Evolutionary conservation across 1,139 yeast genomes (phyloP).

Genomic region (Nakaseomyces kungkrabaensis): DNA sequence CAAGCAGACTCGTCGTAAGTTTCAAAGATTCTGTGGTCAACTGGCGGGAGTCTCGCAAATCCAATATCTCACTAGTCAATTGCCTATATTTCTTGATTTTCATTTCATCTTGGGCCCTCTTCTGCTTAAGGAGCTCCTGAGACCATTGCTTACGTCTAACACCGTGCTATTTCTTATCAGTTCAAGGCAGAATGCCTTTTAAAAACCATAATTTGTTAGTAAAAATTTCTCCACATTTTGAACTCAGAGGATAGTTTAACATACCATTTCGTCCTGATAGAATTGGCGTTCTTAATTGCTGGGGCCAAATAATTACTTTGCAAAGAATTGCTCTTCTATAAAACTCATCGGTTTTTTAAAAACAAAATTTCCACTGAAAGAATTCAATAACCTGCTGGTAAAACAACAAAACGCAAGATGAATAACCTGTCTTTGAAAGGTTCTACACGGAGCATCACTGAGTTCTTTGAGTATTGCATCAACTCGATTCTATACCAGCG

Average conservation of each 20-base stretch:
- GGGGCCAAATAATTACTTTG: too few relatives aligned
- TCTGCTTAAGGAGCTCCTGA: constrained; percentile 46
- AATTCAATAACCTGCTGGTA: not conserved
- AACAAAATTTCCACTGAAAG: too few relatives aligned
- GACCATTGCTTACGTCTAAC: constrained; percentile 51
- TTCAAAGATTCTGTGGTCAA: constrained; percentile 39
- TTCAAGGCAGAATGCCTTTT: too few relatives aligned
- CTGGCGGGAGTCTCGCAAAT: constrained; percentile 28
- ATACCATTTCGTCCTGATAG: not conserved
- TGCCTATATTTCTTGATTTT: constrained; percentile 47
- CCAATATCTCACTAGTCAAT: constrained; percentile 38
- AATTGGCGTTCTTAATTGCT: too few relatives aligned
- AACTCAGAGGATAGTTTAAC: not conserved
- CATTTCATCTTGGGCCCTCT: constrained; percentile 43
- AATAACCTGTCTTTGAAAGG: constrained; percentile 52
- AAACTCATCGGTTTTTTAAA: too few relatives aligned
- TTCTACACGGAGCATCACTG: constrained; percentile 67
- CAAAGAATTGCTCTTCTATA: too few relatives aligned
- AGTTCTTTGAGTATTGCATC: constrained; percentile 73
- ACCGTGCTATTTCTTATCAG: constrained; percentile 45
- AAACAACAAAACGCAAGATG: not conserved
- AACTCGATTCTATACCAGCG: constrained; percentile 79
- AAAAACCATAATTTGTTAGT: too few relatives aligned
- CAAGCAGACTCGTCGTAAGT: constrained; percentile 47
- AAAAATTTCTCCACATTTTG: too few relatives aligned